Conservation (phyloP, 1,284 basidiomycete species). For the Ganoderma lingzhi region DNA sequence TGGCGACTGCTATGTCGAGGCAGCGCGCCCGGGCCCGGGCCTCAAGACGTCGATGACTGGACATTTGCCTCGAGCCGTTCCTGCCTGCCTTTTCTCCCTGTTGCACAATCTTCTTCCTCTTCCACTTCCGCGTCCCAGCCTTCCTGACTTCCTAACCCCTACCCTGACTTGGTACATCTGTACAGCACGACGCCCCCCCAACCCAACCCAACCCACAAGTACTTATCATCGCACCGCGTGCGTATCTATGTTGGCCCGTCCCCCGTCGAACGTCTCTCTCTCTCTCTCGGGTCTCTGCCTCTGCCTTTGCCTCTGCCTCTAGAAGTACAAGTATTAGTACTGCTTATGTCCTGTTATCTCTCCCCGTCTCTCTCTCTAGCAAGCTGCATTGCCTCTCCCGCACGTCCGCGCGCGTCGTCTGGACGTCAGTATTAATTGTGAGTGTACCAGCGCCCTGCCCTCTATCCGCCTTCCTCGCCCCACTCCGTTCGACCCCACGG, state of each 20-base stretch:
- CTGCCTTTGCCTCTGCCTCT: background rate
- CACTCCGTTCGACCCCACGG: background rate
- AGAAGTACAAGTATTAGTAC: constrained; percentile 17
- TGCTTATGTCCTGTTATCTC: background rate
- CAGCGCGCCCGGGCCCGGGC: background rate
- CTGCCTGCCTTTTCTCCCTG: background rate
- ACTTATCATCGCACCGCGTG: constrained; percentile 14
- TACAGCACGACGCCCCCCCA: background rate
- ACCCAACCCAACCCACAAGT: background rate
- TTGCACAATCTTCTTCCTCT: background rate
- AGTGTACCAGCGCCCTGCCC: background rate
- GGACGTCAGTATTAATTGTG: no score
- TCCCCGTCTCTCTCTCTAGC: background rate
- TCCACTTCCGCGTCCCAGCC: background rate
- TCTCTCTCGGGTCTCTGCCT: background rate
- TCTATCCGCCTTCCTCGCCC: background rate
- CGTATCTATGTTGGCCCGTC: constrained; percentile 14
- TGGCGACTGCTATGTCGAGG: background rate
- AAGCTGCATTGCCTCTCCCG: constrained; percentile 1
- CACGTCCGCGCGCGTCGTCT: background rate
- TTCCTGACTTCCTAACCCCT: background rate
- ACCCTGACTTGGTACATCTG: background rate
- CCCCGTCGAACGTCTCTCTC: background rate
- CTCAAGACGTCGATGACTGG: background rate
- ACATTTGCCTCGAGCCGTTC: background rate